Base-by-base conservation (phyloP, 1,284 basidiomycete species). In the Irpex rosettiformis region DNA sequence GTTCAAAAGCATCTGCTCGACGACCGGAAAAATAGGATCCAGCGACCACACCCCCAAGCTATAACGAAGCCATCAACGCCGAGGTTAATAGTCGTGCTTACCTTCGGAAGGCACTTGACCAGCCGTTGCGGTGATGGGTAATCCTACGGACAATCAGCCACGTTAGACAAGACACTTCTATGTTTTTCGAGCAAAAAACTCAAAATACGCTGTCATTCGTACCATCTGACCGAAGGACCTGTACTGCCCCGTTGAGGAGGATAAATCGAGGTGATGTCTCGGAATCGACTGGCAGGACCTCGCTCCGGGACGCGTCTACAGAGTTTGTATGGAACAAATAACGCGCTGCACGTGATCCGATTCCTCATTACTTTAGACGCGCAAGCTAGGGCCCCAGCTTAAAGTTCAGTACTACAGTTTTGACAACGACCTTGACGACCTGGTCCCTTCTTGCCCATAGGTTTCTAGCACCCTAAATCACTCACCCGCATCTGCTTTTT, bases 241-340 rank as follows among this genome's bases (percentile, higher is more conserved):
- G 48, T 25, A 13, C 18, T 51, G 48, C 18, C 27, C n/a, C 25
- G 18, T 51, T 51, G 48, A 28, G 21, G 51, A 67, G 69, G 69
- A 70, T 56, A 68, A 69, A 69, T 60, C 55, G 45, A 67, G 69
- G 69, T 59, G 60, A 66, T 66, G 67, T 57, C 60, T 70, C 70
- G 70, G 69, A 64, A 45, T 47, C 43, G 10, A 18, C 18, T 47
- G 43, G 30, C 48, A 18, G 25, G 8, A 25, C 48, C 7, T 54
- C 48, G 11, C 27, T 47, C 43, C n/a, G 29, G 47, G 16, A 40
- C 55, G 61, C 60, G 59, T 62, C 64, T 47, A 54, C n/a, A 40
- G 24, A 49, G 24, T 64, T 66, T 63, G 66, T 28, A 54, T 58
- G 24, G 54, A 18, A 47, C 61, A 68, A 70, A 70, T 59, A 70